Conservation (phyloP, 257 asterid species). For the Verbascum thapsus region DNA sequence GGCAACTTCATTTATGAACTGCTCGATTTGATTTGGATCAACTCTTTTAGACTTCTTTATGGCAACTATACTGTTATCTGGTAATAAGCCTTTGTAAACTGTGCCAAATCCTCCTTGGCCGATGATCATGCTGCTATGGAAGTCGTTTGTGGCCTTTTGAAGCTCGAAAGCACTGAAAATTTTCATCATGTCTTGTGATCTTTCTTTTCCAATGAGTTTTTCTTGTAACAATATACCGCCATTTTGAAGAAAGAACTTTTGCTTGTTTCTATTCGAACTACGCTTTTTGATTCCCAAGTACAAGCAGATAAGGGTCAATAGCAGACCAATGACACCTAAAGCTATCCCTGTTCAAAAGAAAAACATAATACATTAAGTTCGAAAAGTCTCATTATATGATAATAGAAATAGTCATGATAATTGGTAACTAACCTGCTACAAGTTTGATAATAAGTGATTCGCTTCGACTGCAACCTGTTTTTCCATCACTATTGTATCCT, state of each 20-base stretch:
- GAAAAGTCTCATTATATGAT: no score
- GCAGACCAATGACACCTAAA: slow-evolving; percentile 2
- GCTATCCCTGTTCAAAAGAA: slow-evolving; percentile 25
- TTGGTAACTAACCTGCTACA: neutral
- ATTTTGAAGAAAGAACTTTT: slow-evolving; percentile 19
- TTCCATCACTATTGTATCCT: slow-evolving; percentile 19
- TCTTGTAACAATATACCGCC: slow-evolving; percentile 15
- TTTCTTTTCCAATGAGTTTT: slow-evolving; percentile 11
- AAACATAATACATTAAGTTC: no score
- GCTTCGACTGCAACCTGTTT: neutral
- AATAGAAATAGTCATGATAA: neutral
- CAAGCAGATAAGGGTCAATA: neutral
- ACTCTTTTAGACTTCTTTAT: slow-evolving; percentile 19
- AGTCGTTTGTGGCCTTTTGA: slow-evolving; percentile 5
- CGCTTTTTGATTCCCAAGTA: slow-evolving; percentile 7
- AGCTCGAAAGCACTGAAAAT: slow-evolving; percentile 7
- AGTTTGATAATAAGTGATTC: neutral
- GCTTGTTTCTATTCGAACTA: slow-evolving; percentile 1
- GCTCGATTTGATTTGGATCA: slow-evolving; percentile 29
- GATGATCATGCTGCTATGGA: slow-evolving; percentile 18
- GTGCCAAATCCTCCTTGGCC: slow-evolving; percentile 19
- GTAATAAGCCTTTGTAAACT: slow-evolving; percentile 2
- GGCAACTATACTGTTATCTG: slow-evolving; percentile 11
- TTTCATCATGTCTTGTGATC: neutral
- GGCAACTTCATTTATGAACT: slow-evolving; percentile 34